Percentiles rank a stretch among this genome's conserved stretches.
These are phyloP conservation scores for Coniochaeta sp. DNA, from an alignment of 2,329 filamentous ascomycete genomes.

Conservation along the genomic window DNA sequence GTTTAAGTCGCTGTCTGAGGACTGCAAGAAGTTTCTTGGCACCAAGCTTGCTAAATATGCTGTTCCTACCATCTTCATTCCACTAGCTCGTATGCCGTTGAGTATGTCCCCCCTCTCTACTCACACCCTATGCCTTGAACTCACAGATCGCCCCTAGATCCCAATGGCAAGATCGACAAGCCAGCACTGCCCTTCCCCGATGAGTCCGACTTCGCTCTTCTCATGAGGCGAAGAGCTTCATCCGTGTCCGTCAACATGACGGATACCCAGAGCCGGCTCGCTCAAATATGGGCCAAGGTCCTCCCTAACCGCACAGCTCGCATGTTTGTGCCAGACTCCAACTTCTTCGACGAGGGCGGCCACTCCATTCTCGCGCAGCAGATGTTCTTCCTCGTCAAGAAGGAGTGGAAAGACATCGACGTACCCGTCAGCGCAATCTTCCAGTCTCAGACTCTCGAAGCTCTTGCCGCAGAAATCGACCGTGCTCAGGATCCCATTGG, in stretches of 20 bases:
- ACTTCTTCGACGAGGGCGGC: conserved; percentile 76
- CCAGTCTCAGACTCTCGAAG: conserved; percentile 24
- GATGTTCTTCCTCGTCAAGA: conserved; percentile 55
- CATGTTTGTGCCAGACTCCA: conserved; percentile 49
- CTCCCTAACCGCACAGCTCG: conserved; percentile 60
- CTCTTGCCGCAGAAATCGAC: conserved; percentile 27
- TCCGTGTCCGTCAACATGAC: conserved; percentile 17
- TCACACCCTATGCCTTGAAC: neutral
- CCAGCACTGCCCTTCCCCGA: conserved; percentile 76
- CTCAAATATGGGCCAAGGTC: conserved; percentile 64
- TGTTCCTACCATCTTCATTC: conserved; percentile 26
- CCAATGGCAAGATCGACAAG: conserved; percentile 81
- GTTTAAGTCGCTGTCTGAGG: conserved; percentile 26
- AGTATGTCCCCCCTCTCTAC: conserved; percentile 3
- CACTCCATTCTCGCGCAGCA: conserved; percentile 77
- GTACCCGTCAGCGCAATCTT: conserved; percentile 57
- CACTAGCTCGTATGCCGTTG: conserved; percentile 17
- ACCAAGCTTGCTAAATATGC: conserved; percentile 33
- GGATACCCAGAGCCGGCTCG: conserved; percentile 59
- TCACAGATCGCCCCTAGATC: conserved; percentile 28
- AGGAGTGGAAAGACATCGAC: conserved; percentile 29
- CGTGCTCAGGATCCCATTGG: conserved; percentile 6
- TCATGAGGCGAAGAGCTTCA: neutral
- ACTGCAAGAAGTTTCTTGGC: conserved; percentile 39
- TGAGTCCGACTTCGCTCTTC: conserved; percentile 40